Evolutionary conservation across 768 basidiomycete species (phyloP), one percentile per base, ranked within the genome.

Genomic region (Termitomyces sp.): DNA sequence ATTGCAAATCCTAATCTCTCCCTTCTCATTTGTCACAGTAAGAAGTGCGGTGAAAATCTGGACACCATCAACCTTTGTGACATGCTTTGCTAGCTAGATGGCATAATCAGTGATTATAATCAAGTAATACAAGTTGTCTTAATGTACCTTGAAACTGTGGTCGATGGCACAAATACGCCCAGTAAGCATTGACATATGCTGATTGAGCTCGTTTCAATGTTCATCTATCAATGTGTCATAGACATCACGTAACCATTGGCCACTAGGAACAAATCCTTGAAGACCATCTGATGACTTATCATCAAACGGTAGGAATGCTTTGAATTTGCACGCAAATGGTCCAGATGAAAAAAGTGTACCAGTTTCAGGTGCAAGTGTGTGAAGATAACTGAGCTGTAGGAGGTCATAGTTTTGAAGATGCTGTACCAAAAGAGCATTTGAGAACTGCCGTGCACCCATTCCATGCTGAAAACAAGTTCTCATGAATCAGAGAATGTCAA

Each of bases 201-300:
- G 69, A 43, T 71, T 57, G 22, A 69, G 54, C 22, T 66, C 60
- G 0, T 5, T 16, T 2, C 32, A 32, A 55, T 69, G 65, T 0
- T 13, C 4, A 22, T 67, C 65, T 36, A 71, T 68, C 33, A 70
- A 60, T 14, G 41, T 36, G 44, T 68, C 66, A 56, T 65, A 72
- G 10, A 72, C n/a, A 16, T 61, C 57, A 0, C 59, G 60, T 13
- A 71, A 58, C 56, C 57, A 70, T 13, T 51, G 57, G 0, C 57
- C 54, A 5, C 60, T 63, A 10, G 69, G 69, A 11, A 67, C 55
- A 57, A 58, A 67, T 1, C 67, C 67, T 10, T 54, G 60, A 57
- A 61, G 66, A 0, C 66, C 68, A 30, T 62, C 57, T 0, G 43
- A 10, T 8, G 24, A 26, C 24, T 54, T 45, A 52, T 55, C 28